These are phyloP conservation scores for Diplodia corticola DNA, from an alignment of 2,329 filamentous ascomycete genomes.

Conservation along the genomic window DNA sequence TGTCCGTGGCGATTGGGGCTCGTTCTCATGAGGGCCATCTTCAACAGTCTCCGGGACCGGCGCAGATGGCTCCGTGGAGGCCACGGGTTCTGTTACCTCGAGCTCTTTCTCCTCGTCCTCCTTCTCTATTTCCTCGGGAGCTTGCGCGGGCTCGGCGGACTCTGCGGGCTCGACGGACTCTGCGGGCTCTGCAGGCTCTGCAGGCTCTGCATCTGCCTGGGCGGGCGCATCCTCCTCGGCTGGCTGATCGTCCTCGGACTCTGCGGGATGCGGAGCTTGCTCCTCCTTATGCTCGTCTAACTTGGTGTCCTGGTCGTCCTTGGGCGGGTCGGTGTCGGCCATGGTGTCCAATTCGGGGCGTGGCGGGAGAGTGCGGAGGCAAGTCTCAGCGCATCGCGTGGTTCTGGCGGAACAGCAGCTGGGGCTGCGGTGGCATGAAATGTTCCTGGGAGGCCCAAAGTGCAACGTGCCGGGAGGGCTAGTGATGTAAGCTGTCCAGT, in stretches of 20 bases:
- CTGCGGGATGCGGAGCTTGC: conserved; percentile 5
- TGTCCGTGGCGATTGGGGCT: conserved; percentile 16
- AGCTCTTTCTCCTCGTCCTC: background rate
- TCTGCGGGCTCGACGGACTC: background rate
- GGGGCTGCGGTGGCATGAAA: background rate
- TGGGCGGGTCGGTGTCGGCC: conserved; percentile 33
- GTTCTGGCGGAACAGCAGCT: background rate
- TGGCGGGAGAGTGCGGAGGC: conserved; percentile 5
- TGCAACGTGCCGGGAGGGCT: conserved; percentile 6
- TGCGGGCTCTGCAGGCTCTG: background rate
- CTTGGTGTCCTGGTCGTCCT: conserved; percentile 6
- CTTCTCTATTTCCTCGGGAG: background rate
- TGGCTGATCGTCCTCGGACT: background rate
- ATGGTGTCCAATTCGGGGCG: conserved; percentile 31
- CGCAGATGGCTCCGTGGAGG: conserved; percentile 25
- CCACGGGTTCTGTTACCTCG: background rate
- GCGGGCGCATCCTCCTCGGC: background rate
- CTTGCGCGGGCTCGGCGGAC: background rate
- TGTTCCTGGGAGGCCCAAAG: background rate
- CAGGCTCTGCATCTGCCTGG: background rate
- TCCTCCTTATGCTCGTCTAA: conserved; percentile 19
- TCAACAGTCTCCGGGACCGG: conserved; percentile 24
- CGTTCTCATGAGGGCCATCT: conserved; percentile 26
- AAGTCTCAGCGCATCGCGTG: conserved; percentile 21
- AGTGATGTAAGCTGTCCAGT: conserved; percentile 17